Percentiles rank a stretch among this genome's conserved stretches.
Evolutionary conservation across 73 alveolate genomes (phyloP).

Genomic region (Paraurostyla sp.): DNA sequence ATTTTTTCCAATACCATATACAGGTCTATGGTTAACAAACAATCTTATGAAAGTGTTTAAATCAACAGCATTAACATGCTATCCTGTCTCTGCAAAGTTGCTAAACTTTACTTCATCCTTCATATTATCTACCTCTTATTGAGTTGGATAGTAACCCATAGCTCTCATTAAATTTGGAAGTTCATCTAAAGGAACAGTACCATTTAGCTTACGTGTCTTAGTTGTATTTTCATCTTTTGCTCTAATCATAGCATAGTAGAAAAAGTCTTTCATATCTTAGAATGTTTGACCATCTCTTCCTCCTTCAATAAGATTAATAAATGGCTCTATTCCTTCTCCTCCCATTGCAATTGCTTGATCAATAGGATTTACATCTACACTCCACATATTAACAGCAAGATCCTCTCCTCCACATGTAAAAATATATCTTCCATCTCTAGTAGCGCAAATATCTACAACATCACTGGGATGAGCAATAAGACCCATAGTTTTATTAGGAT

Average conservation of each 20-base stretch:
- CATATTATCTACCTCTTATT: conserved; percentile 96
- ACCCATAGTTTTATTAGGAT: conserved; percentile 98
- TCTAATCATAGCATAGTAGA: conserved; percentile 97
- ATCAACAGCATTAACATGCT: conserved; percentile 92
- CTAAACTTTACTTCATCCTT: conserved; percentile 96
- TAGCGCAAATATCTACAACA: conserved; percentile 91
- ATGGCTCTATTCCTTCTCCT: conserved; percentile 97
- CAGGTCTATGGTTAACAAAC: conserved; percentile 98
- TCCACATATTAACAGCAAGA: conserved; percentile 96
- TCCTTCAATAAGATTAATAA: conserved; percentile 96
- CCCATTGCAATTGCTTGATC: conserved; percentile 93
- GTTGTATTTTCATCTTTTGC: conserved; percentile 98
- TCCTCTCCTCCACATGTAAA: conserved; percentile 99
- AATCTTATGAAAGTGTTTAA: conserved; percentile 94
- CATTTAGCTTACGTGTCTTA: conserved; percentile 97
- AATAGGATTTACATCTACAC: conserved; percentile 94
- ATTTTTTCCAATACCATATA: conserved; percentile 94
- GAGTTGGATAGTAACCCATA: conserved; percentile 98
- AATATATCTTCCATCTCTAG: conserved; percentile 93
- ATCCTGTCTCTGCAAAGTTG: conserved; percentile 93
- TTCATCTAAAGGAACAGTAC: conserved; percentile 94
- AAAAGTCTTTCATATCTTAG: conserved; percentile 97
- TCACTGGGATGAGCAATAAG: conserved; percentile 98
- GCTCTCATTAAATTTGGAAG: conserved; percentile 96
- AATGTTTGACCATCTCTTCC: conserved; percentile 96